A percentile compares a stretch with the other conserved stretches of the same genome.
These are phyloP conservation scores for Nicotiana tabacum DNA, from an alignment of 257 asterid species.

Conservation along the genomic window DNA sequence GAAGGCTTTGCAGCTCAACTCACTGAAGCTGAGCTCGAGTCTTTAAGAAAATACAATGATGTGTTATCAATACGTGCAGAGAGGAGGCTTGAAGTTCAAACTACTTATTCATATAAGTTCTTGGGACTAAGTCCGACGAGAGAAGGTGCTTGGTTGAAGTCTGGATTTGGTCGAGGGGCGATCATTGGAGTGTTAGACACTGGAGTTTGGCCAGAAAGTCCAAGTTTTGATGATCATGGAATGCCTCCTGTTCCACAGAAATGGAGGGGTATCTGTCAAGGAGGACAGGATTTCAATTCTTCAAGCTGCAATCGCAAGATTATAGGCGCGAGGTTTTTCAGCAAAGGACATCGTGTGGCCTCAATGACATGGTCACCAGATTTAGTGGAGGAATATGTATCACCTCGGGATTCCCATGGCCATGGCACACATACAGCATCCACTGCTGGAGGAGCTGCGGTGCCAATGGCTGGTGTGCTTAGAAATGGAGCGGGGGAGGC, in stretches of 20 bases:
- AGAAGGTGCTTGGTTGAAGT: constrained; percentile 57
- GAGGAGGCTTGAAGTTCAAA: constrained; percentile 49
- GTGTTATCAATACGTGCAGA: constrained; percentile 69
- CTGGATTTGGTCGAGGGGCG: constrained; percentile 63
- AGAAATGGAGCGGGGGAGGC: constrained; percentile 78
- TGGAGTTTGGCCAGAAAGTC: constrained; percentile 87
- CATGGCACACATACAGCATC: constrained; percentile 92
- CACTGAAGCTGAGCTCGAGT: constrained; percentile 37
- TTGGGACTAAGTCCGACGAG: constrained; percentile 52
- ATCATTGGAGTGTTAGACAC: constrained; percentile 84
- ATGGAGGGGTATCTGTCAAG: constrained; percentile 80
- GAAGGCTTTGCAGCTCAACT: constrained; percentile 91
- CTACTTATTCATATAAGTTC: constrained; percentile 80
- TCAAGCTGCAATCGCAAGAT: constrained; percentile 66
- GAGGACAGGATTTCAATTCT: constrained; percentile 48
- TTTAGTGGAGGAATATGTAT: constrained; percentile 43
- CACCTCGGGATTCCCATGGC: constrained; percentile 82
- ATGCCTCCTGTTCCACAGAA: constrained; percentile 68
- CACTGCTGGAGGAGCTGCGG: constrained; percentile 67
- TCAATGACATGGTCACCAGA: constrained; percentile 34
- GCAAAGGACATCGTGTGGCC: constrained; percentile 72
- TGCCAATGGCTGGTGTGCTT: constrained; percentile 44
- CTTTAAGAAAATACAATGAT: constrained; percentile 28
- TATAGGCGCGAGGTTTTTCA: constrained; percentile 75
- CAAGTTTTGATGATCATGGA: constrained; percentile 67